Evolutionary conservation across 441 rosid species (phyloP), one percentile per base, ranked within the genome.

Genomic region (Metrosideros polymorpha): DNA sequence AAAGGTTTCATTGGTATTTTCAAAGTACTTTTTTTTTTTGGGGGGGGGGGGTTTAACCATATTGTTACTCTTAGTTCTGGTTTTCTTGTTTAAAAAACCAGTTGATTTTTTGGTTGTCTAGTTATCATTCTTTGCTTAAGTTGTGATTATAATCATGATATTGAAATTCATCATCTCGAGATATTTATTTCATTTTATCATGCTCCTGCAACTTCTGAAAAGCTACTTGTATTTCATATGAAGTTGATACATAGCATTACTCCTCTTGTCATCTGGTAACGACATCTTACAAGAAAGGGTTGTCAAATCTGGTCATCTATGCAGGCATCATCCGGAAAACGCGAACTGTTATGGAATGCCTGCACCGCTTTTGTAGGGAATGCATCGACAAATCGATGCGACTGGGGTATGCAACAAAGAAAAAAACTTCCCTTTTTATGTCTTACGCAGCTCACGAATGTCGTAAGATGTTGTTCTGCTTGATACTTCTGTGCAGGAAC

Each of bases 371-470:
- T 90, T 98, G 99, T 88, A 91, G 96, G 92, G 99, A 94, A 89
- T 98, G 99, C 93, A 98, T 98, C 86, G 98, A 98, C 93, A 98
- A 98, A 92, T 94, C 99, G 82, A 98, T 98, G 97, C 93, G 99
- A 91, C 82, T 95, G 87, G 99, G 99, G 99, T 98, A 94, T 90
- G 94, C 77, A 83, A 83, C 52, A 86, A 71, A 79, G 54, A 24
- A 13, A 30, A 17, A 82, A 59, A 45, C 24, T 63, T 59, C 56
- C 51, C 53, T 29, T 52, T 53, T 66, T 50, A 87, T 83, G 76
- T 55, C 45, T 51, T 18, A 52, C 51, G 47, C 61, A 19, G 47
- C 50, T 63, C 35, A 89, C 50, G 63, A 83, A 39, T 45, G 76
- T 22, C 12, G 52, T 45, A 29, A 45, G 82, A 87, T 71, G 47